Conservation (phyloP, 306 rosid genomes). For the Ziziphus jujuba region DNA sequence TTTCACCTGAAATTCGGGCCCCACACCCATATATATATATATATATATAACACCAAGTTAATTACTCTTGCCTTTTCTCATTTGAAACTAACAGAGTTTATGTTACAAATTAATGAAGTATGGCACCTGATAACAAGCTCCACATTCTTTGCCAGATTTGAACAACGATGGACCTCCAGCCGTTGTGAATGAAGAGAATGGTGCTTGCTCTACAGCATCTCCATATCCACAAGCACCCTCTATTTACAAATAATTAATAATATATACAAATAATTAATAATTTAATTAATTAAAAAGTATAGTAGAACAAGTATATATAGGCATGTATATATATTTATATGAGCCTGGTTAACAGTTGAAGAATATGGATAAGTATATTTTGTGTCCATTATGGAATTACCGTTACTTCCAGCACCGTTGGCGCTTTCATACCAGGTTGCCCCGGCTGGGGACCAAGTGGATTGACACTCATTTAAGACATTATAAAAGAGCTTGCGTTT, state of each 20-base stretch:
- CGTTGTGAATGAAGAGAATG: too few species aligned
- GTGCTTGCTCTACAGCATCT: too few species aligned
- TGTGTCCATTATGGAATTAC: conserved; percentile 23
- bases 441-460: conserved; percentile 44
- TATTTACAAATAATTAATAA: too few species aligned
- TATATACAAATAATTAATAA: background rate
- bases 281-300: background rate
- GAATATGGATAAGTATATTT: too few species aligned
- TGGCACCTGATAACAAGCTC: conserved; percentile 80
- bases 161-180: too few species aligned
- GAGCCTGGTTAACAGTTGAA: too few species aligned
- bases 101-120: background rate
- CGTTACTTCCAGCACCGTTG: conserved; percentile 62
- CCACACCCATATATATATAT: background rate
- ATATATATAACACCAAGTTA: background rate
- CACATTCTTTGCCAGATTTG: too few species aligned
- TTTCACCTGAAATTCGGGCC: conserved; percentile 47
- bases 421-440: conserved; percentile 72
- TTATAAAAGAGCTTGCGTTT: conserved; percentile 38
- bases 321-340: background rate
- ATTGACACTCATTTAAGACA: conserved; percentile 25
- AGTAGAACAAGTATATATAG: background rate
- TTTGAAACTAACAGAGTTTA: background rate
- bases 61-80: too few species aligned
- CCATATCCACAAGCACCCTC: too few species aligned